Evolutionary conservation across 345 rosid species (phyloP).

Genomic region (Gossypium australe): DNA sequence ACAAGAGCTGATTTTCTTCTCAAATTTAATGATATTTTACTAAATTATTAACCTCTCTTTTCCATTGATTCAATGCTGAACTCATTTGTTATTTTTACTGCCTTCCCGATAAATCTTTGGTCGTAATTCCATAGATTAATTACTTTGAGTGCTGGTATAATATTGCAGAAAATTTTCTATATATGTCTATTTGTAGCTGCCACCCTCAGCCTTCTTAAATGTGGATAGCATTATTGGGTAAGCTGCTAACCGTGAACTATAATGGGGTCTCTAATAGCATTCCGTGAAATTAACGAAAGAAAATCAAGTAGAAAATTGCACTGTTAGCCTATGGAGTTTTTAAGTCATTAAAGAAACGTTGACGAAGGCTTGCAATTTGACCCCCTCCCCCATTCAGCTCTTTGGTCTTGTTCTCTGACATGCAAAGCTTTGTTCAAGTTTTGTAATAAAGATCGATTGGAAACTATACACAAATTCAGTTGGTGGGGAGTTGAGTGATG

Average conservation of each 20-base stretch:
- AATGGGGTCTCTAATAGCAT: conserved; percentile 13
- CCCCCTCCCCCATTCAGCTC: background rate
- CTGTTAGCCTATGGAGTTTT: background rate
- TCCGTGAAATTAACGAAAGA: background rate
- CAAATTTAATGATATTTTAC: background rate
- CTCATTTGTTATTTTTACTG: background rate
- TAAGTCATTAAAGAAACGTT: background rate
- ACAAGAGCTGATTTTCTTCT: background rate
- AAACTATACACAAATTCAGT: conserved; percentile 16
- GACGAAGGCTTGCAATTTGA: background rate
- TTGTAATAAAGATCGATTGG: conserved; percentile 21
- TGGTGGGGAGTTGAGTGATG: conserved; percentile 43
- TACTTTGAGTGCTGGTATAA: background rate
- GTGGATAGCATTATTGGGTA: conserved; percentile 20
- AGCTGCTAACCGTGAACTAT: conserved; percentile 33
- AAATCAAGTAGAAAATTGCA: background rate
- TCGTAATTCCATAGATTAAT: background rate
- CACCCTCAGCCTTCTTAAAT: conserved; percentile 31
- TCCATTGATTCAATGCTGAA: background rate
- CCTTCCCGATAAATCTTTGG: background rate
- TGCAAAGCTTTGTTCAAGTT: conserved; percentile 6
- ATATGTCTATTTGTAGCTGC: background rate
- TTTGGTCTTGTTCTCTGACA: background rate
- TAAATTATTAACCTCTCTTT: background rate
- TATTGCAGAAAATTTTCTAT: background rate